phyloP scores from a whole-genome alignment of 202 grass and related monocot species.

The Cymbopogon flexuosus region DNA sequence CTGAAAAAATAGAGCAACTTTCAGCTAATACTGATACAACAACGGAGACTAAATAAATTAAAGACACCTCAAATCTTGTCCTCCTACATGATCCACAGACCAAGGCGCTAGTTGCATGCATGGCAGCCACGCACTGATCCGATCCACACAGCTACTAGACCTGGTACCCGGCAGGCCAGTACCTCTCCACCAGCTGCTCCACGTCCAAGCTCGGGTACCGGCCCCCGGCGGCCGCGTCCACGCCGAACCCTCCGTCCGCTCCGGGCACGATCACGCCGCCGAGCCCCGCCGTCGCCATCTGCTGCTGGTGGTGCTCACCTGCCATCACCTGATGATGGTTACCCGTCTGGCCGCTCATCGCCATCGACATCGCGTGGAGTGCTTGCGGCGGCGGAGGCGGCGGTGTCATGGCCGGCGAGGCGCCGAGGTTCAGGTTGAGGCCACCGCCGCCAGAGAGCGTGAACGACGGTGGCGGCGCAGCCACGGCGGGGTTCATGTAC shows the following conservation, averaged over 20 bases:
- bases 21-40: slow-evolving; percentile 28
- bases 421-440: slow-evolving; percentile 69
- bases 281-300: slow-evolving; percentile 12
- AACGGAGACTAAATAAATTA: slow-evolving; percentile 15
- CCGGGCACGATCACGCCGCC: slow-evolving; percentile 23
- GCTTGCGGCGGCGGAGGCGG: background rate
- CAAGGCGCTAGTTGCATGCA: background rate
- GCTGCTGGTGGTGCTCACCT: slow-evolving; percentile 12
- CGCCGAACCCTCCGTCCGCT: slow-evolving; percentile 25
- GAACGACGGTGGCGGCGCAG: slow-evolving; percentile 14
- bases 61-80: slow-evolving; percentile 3
- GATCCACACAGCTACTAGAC: slow-evolving; percentile 15
- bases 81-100: slow-evolving; percentile 1
- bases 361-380: slow-evolving; percentile 39
- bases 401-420: background rate
- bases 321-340: slow-evolving; percentile 10
- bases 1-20: background rate
- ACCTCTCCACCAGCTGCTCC: slow-evolving; percentile 63
- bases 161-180: slow-evolving; percentile 60
- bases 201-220: slow-evolving; percentile 62
- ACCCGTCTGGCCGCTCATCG: slow-evolving; percentile 22
- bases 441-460: slow-evolving; percentile 21
- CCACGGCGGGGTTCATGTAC: slow-evolving; percentile 26
- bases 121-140: too few species aligned
- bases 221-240: slow-evolving; percentile 7